Base-by-base conservation (phyloP, 2,329 filamentous ascomycete genomes). In the Botrytis pseudocinerea region DNA sequence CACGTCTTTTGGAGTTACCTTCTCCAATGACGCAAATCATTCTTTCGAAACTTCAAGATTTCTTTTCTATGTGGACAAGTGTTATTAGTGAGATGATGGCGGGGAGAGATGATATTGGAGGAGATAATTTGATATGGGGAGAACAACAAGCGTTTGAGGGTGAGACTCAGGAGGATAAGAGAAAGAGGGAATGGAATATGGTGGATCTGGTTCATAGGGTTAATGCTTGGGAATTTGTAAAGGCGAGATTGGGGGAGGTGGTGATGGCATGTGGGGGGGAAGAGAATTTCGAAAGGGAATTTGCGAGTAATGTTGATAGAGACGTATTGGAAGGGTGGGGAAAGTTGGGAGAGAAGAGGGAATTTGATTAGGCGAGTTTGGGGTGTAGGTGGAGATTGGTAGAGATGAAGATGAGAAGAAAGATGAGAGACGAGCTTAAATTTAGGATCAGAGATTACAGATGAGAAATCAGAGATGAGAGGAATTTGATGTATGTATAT, bases 31-130 rank as follows among this genome's bases (percentile, higher is more conserved):
- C 76, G 16, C 79, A 87, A 0, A 86, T 92, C 71, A 85, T 89
- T 2, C 82, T 94, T 7, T 79, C 81, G 2, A 87, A 85, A 54
- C 84, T 96, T 72, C 93, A 96, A 80, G 91, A 91, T 78, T 90
- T 93, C 78, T 89, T 96, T 78, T 86, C 86, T 1, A 87, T 94
- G 83, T 96, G 93, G 93, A 92, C 91, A 2, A 88, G 87, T 75
- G 87, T 93, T 1, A 84, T 95, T 44, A 83, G 83, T 1, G 91
- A 94, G 78, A 82, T 95, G 68, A 85, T 90, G 70, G 90, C 91
- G 63, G 88, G 88, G 38, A 84, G 85, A 59, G 84, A 85, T 40
- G 85, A 86, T 64, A 54, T 68, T 8, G 85, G 82, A 2, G 81
- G 82, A 1, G 89, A 90, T 79, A 84, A 82, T 70, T 82, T 89